Base-by-base conservation (phyloP, 495 filamentous ascomycete species). In the Daldinia concentrica region DNA sequence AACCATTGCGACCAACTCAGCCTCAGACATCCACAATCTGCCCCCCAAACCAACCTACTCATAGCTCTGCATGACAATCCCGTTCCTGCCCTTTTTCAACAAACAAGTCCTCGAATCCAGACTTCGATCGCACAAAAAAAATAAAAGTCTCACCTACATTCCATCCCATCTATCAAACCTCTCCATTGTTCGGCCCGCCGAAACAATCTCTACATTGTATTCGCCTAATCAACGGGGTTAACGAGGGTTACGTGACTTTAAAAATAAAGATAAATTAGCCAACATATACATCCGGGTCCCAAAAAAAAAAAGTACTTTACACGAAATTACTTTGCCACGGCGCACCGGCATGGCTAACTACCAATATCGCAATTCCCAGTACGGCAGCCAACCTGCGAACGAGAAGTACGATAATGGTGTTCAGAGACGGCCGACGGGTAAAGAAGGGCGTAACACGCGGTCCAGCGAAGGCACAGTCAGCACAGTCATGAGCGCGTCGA, bases 391-490 rank as follows among this genome's bases (percentile, higher is more conserved):
- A 54, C 65, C 74, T 7, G 58, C 66, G 29, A 74, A 63, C 55
- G 80, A 83, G 55, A 79, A 79, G 73, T 77, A 81, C 77, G 78
- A 82, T 56, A 77, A 78, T 65, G 79, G 73, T 63, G 54, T 80
- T n/a, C 79, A 82, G 63, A 78, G 76, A 45, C 66, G 75, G 55
- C 70, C 76, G 32, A 79, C 77, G 52, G 78, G 59, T 64, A 73
- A 76, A 71, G 79, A 78, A 58, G 76, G 77, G 37, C 82, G 83
- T 73, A 81, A 80, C 76, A 83, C 82, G 48, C 74, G 83, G 58
- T 82, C 82, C 37, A 85, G 83, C 76, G 90, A 95, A 81, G 93
- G 92, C 66, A 95, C 92, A 37, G 90, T 92, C 76, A 95, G 91
- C 85, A 94, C 92, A 54, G 78, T 81, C 59, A 86, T 84, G 78